Evolutionary conservation across 2,329 filamentous ascomycete genomes (phyloP), one percentile per base, ranked within the genome.

Genomic region (Fusarium chaquense): DNA sequence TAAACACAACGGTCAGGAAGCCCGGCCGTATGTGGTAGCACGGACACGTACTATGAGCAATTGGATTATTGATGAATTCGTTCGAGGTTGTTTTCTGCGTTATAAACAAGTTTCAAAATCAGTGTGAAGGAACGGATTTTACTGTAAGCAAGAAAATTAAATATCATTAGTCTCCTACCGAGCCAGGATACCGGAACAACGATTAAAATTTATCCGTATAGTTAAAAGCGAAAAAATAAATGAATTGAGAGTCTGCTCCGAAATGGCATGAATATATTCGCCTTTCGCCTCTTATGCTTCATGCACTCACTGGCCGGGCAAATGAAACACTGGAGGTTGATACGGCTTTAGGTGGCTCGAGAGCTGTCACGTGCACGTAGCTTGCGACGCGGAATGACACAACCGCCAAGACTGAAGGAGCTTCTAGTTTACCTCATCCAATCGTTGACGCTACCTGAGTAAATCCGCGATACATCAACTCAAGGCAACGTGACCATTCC

Each of bases 291-390:
- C 24, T 26, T n/a, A 28, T 28, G 41, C 24, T 44, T 26, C n/a
- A 40, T 40, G n/a, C n/a, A 40, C 16, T 36, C 16, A 9, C 35
- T n/a, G 9, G 16, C 35, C 35, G 18, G 9, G 28, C 28, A 30
- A 30, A 3, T 30, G 10, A 28, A 28, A 28, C 28, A 28, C 28
- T 28, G 6, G 32, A 33, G n/a, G 47, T 36, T 30, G 24, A 35
- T 20, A 35, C 35, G 22, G 26, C 46, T 30, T 30, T 47, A 18
- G 53, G 49, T 44, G 47, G 55, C 59, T 60, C 20, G 51, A 58
- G 50, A 49, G n/a, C 8, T 50, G 64, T 78, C 76, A 78, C 77
- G 77, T 78, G 77, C 73, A 52, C 58, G 63, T 57, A 59, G 70
- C 63, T 65, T 47, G 56, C 58, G 54, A 65, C 58, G 62, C 62